Evolutionary conservation across 1,284 basidiomycete species (phyloP).

Genomic region (Amylostereum chailletii): DNA sequence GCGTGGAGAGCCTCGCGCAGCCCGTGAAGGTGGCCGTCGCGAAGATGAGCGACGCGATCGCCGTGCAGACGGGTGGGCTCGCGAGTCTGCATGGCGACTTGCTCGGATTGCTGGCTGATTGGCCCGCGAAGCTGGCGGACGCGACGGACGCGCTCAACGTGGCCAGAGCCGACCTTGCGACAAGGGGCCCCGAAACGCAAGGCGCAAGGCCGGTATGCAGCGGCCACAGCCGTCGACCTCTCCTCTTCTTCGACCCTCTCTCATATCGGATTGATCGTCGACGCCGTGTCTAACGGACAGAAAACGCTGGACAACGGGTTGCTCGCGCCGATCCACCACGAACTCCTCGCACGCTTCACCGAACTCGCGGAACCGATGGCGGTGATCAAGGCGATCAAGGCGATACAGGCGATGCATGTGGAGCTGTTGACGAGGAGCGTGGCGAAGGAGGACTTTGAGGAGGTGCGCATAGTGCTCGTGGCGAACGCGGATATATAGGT

Average conservation of each 20-base stretch:
- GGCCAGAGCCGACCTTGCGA: constrained; percentile 25
- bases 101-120: constrained; percentile 27
- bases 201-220: too few species aligned
- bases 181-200: constrained; percentile 14
- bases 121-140: constrained; percentile 33
- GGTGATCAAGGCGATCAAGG: constrained; percentile 43
- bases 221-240: constrained; percentile 12
- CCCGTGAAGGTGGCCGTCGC: constrained; percentile 32
- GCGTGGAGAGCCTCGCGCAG: constrained; percentile 38
- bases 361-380: constrained; percentile 52
- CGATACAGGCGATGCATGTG: constrained; percentile 49
- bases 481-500: constrained; percentile 59
- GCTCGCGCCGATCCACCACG: constrained; percentile 34
- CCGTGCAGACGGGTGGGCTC: constrained; percentile 28
- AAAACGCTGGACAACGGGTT: constrained; percentile 27
- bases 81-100: constrained; percentile 19
- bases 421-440: constrained; percentile 52
- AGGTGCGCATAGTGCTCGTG: constrained; percentile 44
- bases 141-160: constrained; percentile 31
- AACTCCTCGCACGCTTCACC: constrained; percentile 34
- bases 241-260: constrained; percentile 19
- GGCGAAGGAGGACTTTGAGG: constrained; percentile 55
- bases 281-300: constrained; percentile 35
- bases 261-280: constrained; percentile 37
- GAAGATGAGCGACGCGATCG: constrained; percentile 43